A percentile compares a stretch with the other conserved stretches of the same genome.
Evolutionary conservation across 2,329 filamentous ascomycete genomes (phyloP).

Genomic region (Chaetomiaceae sp.): DNA sequence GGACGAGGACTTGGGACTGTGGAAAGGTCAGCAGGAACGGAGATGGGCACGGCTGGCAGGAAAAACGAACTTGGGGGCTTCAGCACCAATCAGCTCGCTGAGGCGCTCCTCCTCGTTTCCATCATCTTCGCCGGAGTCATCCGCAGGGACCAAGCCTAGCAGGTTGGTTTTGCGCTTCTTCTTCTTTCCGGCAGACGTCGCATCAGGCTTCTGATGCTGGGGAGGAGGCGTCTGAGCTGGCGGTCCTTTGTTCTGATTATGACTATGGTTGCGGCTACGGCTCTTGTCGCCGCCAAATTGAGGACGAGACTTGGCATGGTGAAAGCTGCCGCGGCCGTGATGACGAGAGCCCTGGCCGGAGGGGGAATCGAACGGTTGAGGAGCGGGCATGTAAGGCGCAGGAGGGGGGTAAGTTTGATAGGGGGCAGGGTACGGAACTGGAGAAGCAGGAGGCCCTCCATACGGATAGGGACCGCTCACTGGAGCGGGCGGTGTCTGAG

Average conservation of each 20-base stretch:
- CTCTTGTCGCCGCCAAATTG: constrained; percentile 35
- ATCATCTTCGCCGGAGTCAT: constrained; percentile 61
- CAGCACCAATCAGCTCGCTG: constrained; percentile 48
- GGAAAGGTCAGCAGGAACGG: background rate
- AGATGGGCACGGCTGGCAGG: constrained; percentile 7
- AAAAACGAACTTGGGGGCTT: constrained; percentile 47
- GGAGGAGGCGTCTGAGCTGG: constrained; percentile 24
- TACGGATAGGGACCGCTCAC: constrained; percentile 39
- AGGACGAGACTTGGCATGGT: constrained; percentile 31
- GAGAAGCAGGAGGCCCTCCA: constrained; percentile 26
- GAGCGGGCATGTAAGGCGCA: constrained; percentile 25
- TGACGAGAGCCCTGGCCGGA: constrained; percentile 31
- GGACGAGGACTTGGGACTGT: constrained; percentile 39
- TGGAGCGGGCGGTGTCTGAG: constrained; percentile 39
- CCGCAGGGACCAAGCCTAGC: constrained; percentile 63
- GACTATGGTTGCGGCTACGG: constrained; percentile 33
- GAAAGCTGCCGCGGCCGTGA: constrained; percentile 35
- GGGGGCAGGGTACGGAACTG: constrained; percentile 27
- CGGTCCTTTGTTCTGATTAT: constrained; percentile 26
- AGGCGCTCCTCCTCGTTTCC: constrained; percentile 62
- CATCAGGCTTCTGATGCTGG: constrained; percentile 47
- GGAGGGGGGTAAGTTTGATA: constrained; percentile 37
- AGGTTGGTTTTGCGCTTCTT: constrained; percentile 69
- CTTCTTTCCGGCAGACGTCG: constrained; percentile 49
- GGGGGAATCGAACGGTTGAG: constrained; percentile 28